These are phyloP conservation scores for Suillus subaureus DNA, from an alignment of 768 basidiomycete genomes.

Conservation along the genomic window DNA sequence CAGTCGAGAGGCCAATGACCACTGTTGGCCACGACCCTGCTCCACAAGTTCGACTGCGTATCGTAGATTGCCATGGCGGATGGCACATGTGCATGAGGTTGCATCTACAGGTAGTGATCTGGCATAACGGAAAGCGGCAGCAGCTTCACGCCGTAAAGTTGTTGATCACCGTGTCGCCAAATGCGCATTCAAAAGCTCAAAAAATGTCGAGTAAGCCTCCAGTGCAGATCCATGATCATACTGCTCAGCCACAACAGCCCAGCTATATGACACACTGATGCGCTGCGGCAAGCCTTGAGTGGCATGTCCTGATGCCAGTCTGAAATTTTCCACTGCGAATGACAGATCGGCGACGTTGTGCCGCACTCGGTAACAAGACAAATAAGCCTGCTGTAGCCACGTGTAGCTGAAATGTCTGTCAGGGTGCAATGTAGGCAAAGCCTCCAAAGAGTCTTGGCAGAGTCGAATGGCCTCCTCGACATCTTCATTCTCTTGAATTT, in stretches of 20 bases:
- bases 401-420: rapidly evolving
- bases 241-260: no score
- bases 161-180: background rate
- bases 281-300: no score
- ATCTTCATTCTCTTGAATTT: background rate
- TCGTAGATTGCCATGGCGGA: background rate
- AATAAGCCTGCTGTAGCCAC: background rate
- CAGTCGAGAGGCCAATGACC: background rate
- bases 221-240: no score
- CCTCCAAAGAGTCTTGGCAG: background rate
- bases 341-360: background rate
- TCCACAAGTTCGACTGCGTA: background rate
- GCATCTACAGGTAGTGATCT: background rate
- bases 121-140: background rate
- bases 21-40: background rate
- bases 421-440: background rate
- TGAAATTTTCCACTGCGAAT: background rate
- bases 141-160: background rate
- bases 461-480: background rate
- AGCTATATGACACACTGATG: no score
- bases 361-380: background rate
- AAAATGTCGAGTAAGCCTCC: background rate
- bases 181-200: background rate
- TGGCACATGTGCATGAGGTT: background rate
- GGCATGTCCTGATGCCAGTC: background rate